Base-by-base conservation (phyloP, 1,139 yeast species). In the Sugiyamaella neomexicana region DNA sequence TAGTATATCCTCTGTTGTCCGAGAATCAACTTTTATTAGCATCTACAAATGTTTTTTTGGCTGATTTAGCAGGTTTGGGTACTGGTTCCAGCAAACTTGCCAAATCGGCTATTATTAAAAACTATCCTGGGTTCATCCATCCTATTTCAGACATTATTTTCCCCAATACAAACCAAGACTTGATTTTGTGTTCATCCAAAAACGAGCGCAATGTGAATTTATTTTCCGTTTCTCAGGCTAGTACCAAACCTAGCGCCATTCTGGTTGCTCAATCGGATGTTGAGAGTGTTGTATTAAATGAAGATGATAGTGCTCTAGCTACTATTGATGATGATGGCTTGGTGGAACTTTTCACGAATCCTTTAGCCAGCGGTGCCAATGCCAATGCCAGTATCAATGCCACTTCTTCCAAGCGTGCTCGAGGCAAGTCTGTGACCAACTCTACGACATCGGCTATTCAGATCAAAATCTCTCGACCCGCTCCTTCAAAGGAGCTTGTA, bases 181-280 rank as follows among this genome's bases (percentile, higher is more conserved):
- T 54, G 15, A 58, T 59, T 44, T 29, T 56, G 12, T 50, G 58
- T 31, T 81, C 86, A 55, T 95, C 97, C 0, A 74, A 73, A 37
- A 83, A 82, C 58, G 97, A 90, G 68, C 78, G 97, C 62, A 89
- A 88, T 67, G 76, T 89, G 62, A 89, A 88, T 67, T 73, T 87
- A 54, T 83, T 85, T 65, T 82, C 85, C 15, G 60, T 82, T 8
- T 62, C 72, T 9, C 73, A 73, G 53, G 66, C 62, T 8, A 71
- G 16, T 34, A 31, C 12, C 36, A 34, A 66, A 16, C 47, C 42
- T 4, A 37, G n/a, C 32, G 20, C 16, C n/a, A 40, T 89, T 8
- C 78, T 86, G 56, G 93, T 86, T 6, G 77, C 91, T 2, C 84
- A 82, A 61, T 75, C 86, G 8, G 79, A 86, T 41, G 82, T 88